Evolutionary conservation across 192 early-diverging fungal genomes (phyloP).

Genomic region (Mortierella alpina): DNA sequence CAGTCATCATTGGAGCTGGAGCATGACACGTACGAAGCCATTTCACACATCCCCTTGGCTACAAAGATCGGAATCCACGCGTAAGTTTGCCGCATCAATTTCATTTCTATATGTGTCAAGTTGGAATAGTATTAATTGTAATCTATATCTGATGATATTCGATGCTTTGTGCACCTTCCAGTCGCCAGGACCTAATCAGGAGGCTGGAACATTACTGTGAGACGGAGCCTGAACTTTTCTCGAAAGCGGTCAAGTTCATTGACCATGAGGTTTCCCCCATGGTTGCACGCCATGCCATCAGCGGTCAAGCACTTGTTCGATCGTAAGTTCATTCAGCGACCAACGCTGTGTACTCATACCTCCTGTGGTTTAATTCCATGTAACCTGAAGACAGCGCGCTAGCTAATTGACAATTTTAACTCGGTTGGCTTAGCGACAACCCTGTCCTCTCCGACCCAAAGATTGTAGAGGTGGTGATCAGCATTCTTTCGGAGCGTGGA

Average conservation of each 20-base stretch:
- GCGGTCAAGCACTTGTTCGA: conserved; percentile 65
- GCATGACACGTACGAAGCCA: conserved; percentile 64
- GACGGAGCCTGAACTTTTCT: conserved; percentile 56
- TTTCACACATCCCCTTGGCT: conserved; percentile 68
- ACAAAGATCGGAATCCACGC: conserved; percentile 71
- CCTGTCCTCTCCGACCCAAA: conserved; percentile 55
- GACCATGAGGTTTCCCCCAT: conserved; percentile 60
- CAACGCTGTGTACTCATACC: not conserved
- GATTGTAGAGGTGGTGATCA: conserved; percentile 65
- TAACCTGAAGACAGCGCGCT: not conserved
- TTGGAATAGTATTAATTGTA: no score
- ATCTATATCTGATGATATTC: not conserved
- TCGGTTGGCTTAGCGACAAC: conserved; percentile 44
- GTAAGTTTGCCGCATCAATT: conserved; percentile 4
- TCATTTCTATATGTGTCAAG: not conserved
- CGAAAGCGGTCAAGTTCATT: conserved; percentile 61
- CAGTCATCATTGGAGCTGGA: conserved; percentile 66
- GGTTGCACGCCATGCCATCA: conserved; percentile 64
- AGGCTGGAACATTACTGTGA: conserved; percentile 67
- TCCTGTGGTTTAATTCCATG: not conserved
- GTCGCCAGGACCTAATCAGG: conserved; percentile 63
- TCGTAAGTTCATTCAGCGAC: conserved; percentile 49
- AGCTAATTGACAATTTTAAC: not conserved
- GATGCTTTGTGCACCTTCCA: not conserved
- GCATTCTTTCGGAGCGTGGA: conserved; percentile 67